A percentile compares a stretch with the other conserved stretches of the same genome.
These are phyloP conservation scores for Saxophila tyrrhenica DNA, from an alignment of 495 filamentous ascomycete genomes.

Conservation along the genomic window DNA sequence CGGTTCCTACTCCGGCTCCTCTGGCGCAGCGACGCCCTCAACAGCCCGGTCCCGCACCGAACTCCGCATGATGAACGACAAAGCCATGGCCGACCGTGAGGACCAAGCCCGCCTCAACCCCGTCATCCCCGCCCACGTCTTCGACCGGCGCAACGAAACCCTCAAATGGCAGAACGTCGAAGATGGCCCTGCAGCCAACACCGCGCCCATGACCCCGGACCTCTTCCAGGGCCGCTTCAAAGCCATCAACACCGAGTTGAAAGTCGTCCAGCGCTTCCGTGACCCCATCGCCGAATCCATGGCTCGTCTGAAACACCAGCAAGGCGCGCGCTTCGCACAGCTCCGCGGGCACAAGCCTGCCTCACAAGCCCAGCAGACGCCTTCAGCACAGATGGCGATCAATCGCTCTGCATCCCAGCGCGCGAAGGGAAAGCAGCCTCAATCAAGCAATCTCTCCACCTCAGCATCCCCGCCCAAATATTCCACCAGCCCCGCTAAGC, in stretches of 20 bases:
- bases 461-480: conserved; percentile 9
- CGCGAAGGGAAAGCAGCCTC: background rate
- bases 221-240: conserved; percentile 21
- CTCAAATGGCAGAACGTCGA: conserved; percentile 17
- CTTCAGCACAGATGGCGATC: background rate
- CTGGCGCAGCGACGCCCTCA: conserved; percentile 9
- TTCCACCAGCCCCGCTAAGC: background rate
- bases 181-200: background rate
- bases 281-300: conserved; percentile 13
- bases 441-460: conserved; percentile 9
- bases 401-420: conserved; percentile 10
- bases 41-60: conserved; percentile 10
- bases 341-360: background rate
- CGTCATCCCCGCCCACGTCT: conserved; percentile 12
- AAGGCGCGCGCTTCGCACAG: background rate
- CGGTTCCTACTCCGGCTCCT: conserved; percentile 10
- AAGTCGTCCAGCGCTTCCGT: conserved; percentile 16
- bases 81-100: conserved; percentile 15
- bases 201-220: conserved; percentile 9
- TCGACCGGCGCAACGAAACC: conserved; percentile 17
- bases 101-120: conserved; percentile 4
- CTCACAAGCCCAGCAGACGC: background rate
- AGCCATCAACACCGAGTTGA: conserved; percentile 17
- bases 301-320: conserved; percentile 2
- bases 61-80: conserved; percentile 12